Base-by-base conservation (phyloP, 75 land plant species). In the Gnetum montanum region DNA sequence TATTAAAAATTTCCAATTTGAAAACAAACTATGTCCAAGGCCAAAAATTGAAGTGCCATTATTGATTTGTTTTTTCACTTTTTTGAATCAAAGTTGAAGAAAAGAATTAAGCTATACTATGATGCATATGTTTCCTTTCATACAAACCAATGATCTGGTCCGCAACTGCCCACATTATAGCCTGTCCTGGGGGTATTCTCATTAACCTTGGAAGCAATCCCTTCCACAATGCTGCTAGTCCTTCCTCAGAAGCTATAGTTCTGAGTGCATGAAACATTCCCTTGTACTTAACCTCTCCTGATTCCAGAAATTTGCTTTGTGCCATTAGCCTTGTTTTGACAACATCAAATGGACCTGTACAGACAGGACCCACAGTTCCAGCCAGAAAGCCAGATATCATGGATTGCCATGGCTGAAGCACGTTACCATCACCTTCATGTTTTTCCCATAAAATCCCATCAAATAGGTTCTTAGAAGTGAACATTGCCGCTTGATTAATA, bases 181-280 rank as follows among this genome's bases (percentile, higher is more conserved):
- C 98, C 69, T 94, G 98, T 2, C 98, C 98, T 20, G 96, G 98
- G 25, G 98, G 98, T 33, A 94, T 94, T 65, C 98, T 80, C 98
- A 94, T 94, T 8, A 94, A 75, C 54, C 98, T 71, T 13, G 98
- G 98, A 36, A 94, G 58, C 51, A 94, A 66, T 10, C 98, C 98
- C 61, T 78, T 90, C 98, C 98, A 94, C 46, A 94, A 34, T 8
- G 96, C 83, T 43, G 47, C 61, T 56, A 90, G 49, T 22, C 98
- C 98, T 54, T 94, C 96, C 48, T 94, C 98, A 2, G 84, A 78
- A 69, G 49, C 80, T 25, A 94, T 94, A 12, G 84, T 87, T 58
- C 69, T 59, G 27, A 94, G 67, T 8, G 91, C 90, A 75, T 94
- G 87, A 46, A 83, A 11, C 98, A 94, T 86, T 34, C 98, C 98